Conservation (phyloP, 2,329 filamentous ascomycete genomes). For the Ploettnerulaceae sp. region DNA sequence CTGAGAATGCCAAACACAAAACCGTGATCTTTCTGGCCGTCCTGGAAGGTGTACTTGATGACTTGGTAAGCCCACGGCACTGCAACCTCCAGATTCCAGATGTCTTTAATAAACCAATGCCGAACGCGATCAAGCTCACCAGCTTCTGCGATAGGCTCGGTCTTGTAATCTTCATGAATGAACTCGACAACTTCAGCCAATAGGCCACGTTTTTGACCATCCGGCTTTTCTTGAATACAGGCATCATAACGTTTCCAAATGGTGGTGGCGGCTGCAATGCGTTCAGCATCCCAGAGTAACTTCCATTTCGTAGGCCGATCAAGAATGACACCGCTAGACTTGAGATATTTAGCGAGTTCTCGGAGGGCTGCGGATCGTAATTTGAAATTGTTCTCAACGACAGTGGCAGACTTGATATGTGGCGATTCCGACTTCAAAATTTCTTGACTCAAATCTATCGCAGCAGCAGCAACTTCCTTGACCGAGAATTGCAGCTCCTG, state of each 20-base stretch:
- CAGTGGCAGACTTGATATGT: constrained; percentile 67
- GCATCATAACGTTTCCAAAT: constrained; percentile 79
- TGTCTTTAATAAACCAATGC: constrained; percentile 80
- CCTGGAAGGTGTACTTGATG: constrained; percentile 67
- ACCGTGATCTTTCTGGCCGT: constrained; percentile 50
- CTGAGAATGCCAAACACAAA: constrained; percentile 34
- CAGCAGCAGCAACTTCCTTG: constrained; percentile 70
- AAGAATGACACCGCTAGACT: constrained; percentile 59
- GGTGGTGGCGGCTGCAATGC: constrained; percentile 71
- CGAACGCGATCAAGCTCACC: constrained; percentile 75
- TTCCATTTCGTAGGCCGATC: constrained; percentile 69
- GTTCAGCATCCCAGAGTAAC: constrained; percentile 85
- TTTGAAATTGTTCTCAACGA: constrained; percentile 74
- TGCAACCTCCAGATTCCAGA: constrained; percentile 67
- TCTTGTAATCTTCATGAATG: constrained; percentile 73
- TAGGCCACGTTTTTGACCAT: constrained; percentile 62
- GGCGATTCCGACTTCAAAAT: constrained; percentile 73
- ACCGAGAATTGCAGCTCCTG: constrained; percentile 61
- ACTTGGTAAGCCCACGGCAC: constrained; percentile 75
- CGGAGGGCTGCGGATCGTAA: constrained; percentile 68
- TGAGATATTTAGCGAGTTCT: constrained; percentile 68
- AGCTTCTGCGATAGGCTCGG: constrained; percentile 55
- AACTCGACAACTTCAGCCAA: constrained; percentile 70
- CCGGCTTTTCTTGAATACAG: constrained; percentile 54
- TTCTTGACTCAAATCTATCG: constrained; percentile 71